Evolutionary conservation across 345 rosid genomes (phyloP).

Genomic region (Heritiera littoralis): DNA sequence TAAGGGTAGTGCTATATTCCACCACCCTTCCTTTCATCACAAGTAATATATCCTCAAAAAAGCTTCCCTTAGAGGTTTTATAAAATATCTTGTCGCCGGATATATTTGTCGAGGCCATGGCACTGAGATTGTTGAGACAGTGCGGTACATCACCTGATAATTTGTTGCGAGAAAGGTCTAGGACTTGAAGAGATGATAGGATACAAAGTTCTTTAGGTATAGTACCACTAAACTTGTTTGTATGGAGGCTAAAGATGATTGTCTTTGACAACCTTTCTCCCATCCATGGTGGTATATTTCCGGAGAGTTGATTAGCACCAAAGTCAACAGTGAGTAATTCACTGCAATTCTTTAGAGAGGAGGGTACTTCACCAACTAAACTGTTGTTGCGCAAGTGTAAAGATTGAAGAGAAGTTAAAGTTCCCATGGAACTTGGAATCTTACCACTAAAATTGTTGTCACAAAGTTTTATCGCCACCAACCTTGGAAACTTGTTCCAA

Average conservation of each 20-base stretch:
- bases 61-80: background rate
- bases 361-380: constrained; percentile 23
- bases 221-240: constrained; percentile 19
- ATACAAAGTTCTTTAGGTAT: constrained; percentile 16
- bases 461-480: constrained; percentile 18
- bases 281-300: constrained; percentile 15
- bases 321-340: constrained; percentile 10
- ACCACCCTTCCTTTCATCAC: background rate
- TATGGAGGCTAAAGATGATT: background rate
- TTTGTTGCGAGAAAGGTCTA: constrained; percentile 27
- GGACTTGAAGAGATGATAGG: constrained; percentile 19
- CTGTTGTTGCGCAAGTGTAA: constrained; percentile 20
- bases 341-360: constrained; percentile 8
- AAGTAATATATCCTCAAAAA: background rate
- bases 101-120: constrained; percentile 16
- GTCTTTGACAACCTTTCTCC: constrained; percentile 13
- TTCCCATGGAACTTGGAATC: constrained; percentile 24
- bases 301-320: constrained; percentile 3
- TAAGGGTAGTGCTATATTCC: background rate
- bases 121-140: constrained; percentile 21
- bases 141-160: constrained; percentile 9
- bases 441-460: constrained; percentile 22
- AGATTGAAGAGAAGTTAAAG: background rate
- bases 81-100: background rate
- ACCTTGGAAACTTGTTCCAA: background rate